Evolutionary conservation across 495 filamentous ascomycete genomes (phyloP).

Genomic region (Penicilliopsis zonata): DNA sequence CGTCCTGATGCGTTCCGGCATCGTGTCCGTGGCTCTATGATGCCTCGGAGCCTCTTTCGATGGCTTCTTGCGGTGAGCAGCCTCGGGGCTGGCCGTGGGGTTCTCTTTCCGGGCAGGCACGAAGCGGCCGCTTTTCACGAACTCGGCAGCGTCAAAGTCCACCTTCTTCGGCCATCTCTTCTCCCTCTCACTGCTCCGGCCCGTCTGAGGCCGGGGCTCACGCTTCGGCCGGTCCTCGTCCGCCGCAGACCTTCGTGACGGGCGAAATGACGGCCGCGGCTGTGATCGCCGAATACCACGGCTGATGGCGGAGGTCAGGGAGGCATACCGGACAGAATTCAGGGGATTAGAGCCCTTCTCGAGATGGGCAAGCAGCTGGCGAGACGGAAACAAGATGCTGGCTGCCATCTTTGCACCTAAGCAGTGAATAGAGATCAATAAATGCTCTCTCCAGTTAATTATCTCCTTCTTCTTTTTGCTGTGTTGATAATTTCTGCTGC

Average conservation of each 20-base stretch:
- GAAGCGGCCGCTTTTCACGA: slow-evolving; percentile 23
- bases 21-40: slow-evolving; percentile 16
- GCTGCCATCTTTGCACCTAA: no score
- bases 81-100: background rate
- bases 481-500: no score
- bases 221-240: background rate
- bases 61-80: background rate
- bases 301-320: slow-evolving; percentile 44
- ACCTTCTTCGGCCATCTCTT: background rate
- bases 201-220: background rate
- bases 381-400: no score
- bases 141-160: slow-evolving; percentile 22
- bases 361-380: no score
- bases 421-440: no score
- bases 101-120: slow-evolving; percentile 11
- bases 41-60: slow-evolving; percentile 1
- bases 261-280: slow-evolving; percentile 4
- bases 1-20: slow-evolving; percentile 27
- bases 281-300: slow-evolving; percentile 36
- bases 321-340: slow-evolving; percentile 26
- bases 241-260: background rate
- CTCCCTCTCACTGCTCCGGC: background rate
- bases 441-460: no score
- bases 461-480: no score
- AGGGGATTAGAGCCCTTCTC: no score